Percentiles rank a stretch among this genome's conserved stretches.
Conservation (phyloP, 2,329 filamentous ascomycete genomes). For the Fusarium sp. region DNA sequence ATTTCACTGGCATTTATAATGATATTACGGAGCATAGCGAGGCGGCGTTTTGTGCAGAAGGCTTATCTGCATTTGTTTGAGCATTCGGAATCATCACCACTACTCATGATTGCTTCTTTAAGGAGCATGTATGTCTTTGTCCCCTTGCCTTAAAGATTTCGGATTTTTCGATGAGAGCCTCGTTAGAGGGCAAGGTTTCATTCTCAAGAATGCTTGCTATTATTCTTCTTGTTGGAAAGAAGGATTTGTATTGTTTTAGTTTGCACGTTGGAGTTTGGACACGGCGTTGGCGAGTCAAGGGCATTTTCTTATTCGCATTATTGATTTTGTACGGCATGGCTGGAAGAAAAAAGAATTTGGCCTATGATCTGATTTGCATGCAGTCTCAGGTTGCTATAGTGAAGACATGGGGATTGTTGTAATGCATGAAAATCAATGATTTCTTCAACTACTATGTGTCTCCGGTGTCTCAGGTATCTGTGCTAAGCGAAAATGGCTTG, state of each 20-base stretch:
- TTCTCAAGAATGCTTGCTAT: slow-evolving; percentile 18
- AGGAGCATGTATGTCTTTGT: slow-evolving; percentile 23
- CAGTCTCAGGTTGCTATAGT: slow-evolving; percentile 21
- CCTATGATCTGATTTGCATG: slow-evolving; percentile 20
- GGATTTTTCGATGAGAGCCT: slow-evolving; percentile 20
- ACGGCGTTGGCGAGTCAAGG: slow-evolving; percentile 34
- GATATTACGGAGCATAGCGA: slow-evolving; percentile 56
- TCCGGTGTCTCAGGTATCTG: not conserved
- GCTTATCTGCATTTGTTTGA: slow-evolving; percentile 41
- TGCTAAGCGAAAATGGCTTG: not conserved
- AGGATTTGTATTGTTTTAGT: slow-evolving; percentile 12
- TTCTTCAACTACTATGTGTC: slow-evolving; percentile 6
- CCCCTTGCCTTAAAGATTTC: slow-evolving; percentile 24
- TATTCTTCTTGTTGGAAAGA: slow-evolving; percentile 13
- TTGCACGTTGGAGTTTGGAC: slow-evolving; percentile 28
- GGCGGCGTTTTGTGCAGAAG: slow-evolving; percentile 50
- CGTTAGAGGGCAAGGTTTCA: slow-evolving; percentile 25
- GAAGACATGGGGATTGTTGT: slow-evolving; percentile 25
- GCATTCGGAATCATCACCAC: slow-evolving; percentile 33
- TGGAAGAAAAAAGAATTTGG: slow-evolving; percentile 42
- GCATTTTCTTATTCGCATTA: slow-evolving; percentile 21
- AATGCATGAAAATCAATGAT: slow-evolving; percentile 36
- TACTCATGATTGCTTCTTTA: slow-evolving; percentile 29
- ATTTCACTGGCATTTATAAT: slow-evolving; percentile 39
- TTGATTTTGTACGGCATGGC: slow-evolving; percentile 33